These are phyloP conservation scores for Ganoderma lingzhi DNA, from an alignment of 1,284 basidiomycete genomes.

Conservation along the genomic window DNA sequence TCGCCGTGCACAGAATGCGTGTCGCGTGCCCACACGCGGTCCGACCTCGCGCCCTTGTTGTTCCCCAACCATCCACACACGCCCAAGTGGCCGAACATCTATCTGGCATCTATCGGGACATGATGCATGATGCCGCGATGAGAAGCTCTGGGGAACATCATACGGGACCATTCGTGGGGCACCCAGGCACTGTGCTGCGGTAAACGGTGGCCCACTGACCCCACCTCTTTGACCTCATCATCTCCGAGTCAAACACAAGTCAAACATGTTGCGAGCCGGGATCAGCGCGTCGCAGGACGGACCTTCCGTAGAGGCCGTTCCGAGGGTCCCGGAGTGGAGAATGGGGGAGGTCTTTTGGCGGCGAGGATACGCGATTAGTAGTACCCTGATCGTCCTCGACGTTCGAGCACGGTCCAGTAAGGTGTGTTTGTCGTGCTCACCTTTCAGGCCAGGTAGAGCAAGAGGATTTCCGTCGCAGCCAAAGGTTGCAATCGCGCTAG, in stretches of 20 bases:
- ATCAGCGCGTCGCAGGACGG: not conserved
- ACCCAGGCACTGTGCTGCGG: not conserved
- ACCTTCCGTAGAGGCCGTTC: not conserved
- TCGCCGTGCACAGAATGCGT: slow-evolving; percentile 4
- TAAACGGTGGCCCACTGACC: not conserved
- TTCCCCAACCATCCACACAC: not conserved
- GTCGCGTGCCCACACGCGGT: not conserved
- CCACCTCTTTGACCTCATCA: not conserved
- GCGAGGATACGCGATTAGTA: not conserved
- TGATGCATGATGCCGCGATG: slow-evolving; percentile 2
- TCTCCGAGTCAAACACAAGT: not conserved
- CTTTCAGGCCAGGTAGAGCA: not conserved
- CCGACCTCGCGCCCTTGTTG: not conserved
- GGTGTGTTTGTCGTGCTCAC: not conserved
- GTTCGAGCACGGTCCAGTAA: not conserved
- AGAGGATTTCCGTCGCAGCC: not conserved
- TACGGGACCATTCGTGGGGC: not conserved
- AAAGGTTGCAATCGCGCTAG: not conserved
- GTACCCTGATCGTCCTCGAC: slow-evolving; percentile 9
- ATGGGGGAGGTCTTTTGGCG: not conserved
- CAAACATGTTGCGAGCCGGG: not conserved
- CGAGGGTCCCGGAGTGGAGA: not conserved
- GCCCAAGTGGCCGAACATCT: not conserved
- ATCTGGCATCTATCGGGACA: not conserved
- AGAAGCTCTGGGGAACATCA: not conserved